A percentile compares a stretch with the other conserved stretches of the same genome.
phyloP scores from a whole-genome alignment of 257 asterid genomes.

The Paulownia fortunei region DNA sequence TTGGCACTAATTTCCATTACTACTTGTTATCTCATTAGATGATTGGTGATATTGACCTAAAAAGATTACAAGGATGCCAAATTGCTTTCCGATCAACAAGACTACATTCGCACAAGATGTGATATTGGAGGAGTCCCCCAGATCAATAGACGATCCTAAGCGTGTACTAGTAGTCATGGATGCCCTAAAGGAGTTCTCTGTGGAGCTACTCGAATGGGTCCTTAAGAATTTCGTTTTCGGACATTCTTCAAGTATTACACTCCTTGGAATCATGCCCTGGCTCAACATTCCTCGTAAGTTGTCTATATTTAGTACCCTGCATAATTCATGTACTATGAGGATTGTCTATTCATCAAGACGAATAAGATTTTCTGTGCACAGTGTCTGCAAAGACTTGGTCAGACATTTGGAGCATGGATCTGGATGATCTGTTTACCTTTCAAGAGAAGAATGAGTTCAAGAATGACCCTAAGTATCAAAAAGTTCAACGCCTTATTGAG shows the following conservation, averaged over 20 bases:
- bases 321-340: neutral
- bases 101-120: constrained; percentile 19
- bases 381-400: constrained; percentile 74
- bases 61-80: constrained; percentile 17
- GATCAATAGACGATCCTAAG: constrained; percentile 43
- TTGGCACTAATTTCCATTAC: neutral
- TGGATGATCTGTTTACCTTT: constrained; percentile 41
- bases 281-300: constrained; percentile 60
- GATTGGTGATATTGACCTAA: neutral
- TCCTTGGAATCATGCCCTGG: constrained; percentile 66
- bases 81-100: constrained; percentile 23
- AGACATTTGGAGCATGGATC: constrained; percentile 47
- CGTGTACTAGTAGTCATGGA: constrained; percentile 64
- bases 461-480: constrained; percentile 62
- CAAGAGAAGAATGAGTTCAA: constrained; percentile 42
- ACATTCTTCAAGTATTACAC: constrained; percentile 49
- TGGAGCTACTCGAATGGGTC: constrained; percentile 67
- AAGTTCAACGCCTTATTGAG: constrained; percentile 50
- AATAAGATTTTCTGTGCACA: constrained; percentile 16
- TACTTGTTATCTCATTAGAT: neutral
- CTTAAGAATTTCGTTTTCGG: constrained; percentile 53
- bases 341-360: neutral
- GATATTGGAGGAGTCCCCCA: constrained; percentile 25
- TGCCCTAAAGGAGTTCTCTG: constrained; percentile 56
- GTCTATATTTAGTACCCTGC: neutral